Evolutionary conservation across 2,329 filamentous ascomycete genomes (phyloP).

Genomic region (Aspergillus luchuensis): DNA sequence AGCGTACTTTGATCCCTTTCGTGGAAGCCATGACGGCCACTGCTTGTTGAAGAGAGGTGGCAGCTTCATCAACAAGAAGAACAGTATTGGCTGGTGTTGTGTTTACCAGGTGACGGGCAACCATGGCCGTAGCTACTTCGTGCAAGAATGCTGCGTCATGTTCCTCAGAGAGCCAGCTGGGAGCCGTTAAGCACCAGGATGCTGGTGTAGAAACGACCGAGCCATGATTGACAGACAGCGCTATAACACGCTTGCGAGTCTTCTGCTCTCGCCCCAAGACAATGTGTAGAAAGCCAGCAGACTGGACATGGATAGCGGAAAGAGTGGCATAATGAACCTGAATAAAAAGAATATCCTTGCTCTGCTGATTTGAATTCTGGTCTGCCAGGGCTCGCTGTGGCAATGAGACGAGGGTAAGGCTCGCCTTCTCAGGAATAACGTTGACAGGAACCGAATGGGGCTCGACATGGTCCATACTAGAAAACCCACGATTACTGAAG

Average conservation of each 20-base stretch:
- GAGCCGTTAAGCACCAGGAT: slow-evolving; percentile 4
- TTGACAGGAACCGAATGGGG: too few species aligned
- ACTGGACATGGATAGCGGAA: background rate
- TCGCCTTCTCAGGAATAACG: too few species aligned
- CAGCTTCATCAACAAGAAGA: slow-evolving; percentile 9
- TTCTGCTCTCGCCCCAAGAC: slow-evolving; percentile 3
- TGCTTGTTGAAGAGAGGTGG: background rate
- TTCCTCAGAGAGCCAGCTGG: background rate
- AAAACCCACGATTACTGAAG: background rate
- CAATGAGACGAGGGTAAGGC: too few species aligned
- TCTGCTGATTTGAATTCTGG: too few species aligned
- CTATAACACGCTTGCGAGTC: slow-evolving; percentile 1
- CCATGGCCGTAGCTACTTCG: background rate
- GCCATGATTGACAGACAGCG: background rate
- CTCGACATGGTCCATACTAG: background rate
- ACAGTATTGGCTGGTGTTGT: background rate
- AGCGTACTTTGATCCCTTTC: slow-evolving; percentile 16
- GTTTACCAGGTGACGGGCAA: slow-evolving; percentile 4
- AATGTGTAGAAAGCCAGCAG: slow-evolving; percentile 2
- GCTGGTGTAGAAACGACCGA: slow-evolving; percentile 3
- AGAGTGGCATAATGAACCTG: slow-evolving; percentile 1
- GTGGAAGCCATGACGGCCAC: background rate
- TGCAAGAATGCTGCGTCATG: slow-evolving; percentile 1
- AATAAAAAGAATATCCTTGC: too few species aligned
- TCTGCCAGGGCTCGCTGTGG: too few species aligned